Evolutionary conservation across 257 asterid species (phyloP), one percentile per base, ranked within the genome.

Genomic region (Fraxinus cuspidata): DNA sequence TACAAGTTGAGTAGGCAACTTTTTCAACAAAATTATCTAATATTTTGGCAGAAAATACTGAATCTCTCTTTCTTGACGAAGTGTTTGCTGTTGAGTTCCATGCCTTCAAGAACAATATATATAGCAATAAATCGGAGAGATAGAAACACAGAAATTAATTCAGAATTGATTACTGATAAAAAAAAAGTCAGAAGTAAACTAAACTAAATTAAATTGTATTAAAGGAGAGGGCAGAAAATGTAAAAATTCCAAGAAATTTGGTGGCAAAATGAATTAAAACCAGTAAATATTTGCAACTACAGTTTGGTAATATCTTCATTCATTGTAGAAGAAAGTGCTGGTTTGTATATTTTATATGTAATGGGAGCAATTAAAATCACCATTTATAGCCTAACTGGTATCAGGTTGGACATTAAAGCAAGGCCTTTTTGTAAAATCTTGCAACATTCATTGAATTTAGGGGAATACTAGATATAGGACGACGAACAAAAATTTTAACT

Each of bases 221-320:
- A 71, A 80, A 79, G 76, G 80, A 63, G 82, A 81, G 66, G 70
- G 78, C 44, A 35, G 73, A 63, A 63, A 63, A 25, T 27, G 69
- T 25, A 32, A 82, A 35, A 74, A 77, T 86, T 84, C 84, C 84
- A 81, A 74, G 82, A 86, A 70, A 82, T 81, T 83, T 83, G 89
- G 85, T 83, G 85, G 84, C 40, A 76, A 60, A 66, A 74, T 75
- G 73, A 77, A 82, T 10, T 35, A 42, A 21, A 37, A n/a, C 34
- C 72, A 79, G 71, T 80, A 74, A 85, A 82, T 82, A 82, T 80
- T 74, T 78, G 81, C 81, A 80, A 79, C 88, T 75, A 82, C 76
- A 82, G 74, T 74, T 28, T 71, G 83, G 18, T 69, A 79, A 53
- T 70, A 18, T 49, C 66, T 80, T 83, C 81, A 85, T 85, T 83